phyloP scores from a whole-genome alignment of 208 protist species.

The Novymonas esmeraldas region DNA sequence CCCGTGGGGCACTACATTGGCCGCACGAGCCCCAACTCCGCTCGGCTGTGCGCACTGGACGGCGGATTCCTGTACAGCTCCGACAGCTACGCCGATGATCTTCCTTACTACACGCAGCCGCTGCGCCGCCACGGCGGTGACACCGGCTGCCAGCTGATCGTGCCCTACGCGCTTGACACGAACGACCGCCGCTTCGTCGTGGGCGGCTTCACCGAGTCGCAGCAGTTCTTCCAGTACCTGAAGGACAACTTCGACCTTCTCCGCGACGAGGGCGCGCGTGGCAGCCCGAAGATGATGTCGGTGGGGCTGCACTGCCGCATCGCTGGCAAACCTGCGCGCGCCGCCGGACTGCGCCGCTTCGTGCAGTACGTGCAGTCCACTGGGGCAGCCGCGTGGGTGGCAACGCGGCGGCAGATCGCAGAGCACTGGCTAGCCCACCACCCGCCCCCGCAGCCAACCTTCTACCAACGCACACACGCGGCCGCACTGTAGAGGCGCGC shows the following conservation, averaged over 20 bases:
- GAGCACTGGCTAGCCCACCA: slow-evolving; percentile 32
- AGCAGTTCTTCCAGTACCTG: slow-evolving; percentile 41
- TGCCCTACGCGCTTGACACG: slow-evolving; percentile 38
- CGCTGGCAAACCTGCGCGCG: slow-evolving; percentile 32
- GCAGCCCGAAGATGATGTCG: slow-evolving; percentile 40
- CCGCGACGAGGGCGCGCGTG: slow-evolving; percentile 33
- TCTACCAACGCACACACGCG: slow-evolving; percentile 24
- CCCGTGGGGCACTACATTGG: slow-evolving; percentile 39
- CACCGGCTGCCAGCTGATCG: slow-evolving; percentile 33
- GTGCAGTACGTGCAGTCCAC: slow-evolving; percentile 32
- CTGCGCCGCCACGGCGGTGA: slow-evolving; percentile 25
- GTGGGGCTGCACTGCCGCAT: slow-evolving; percentile 39
- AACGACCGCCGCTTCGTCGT: slow-evolving; percentile 45
- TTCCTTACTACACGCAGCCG: slow-evolving; percentile 45
- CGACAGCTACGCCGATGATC: slow-evolving; percentile 45
- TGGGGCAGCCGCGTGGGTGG: slow-evolving; percentile 30
- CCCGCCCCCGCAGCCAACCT: slow-evolving; percentile 28
- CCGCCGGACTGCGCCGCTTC: slow-evolving; percentile 28
- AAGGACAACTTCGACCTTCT: slow-evolving; percentile 47
- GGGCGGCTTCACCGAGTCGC: slow-evolving; percentile 46
- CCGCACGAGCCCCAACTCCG: slow-evolving; percentile 45
- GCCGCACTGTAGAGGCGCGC: background rate
- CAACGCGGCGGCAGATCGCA: slow-evolving; percentile 34
- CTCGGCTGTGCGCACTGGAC: slow-evolving; percentile 30
- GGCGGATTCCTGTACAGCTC: slow-evolving; percentile 44